Evolutionary conservation across 345 rosid genomes (phyloP), one percentile per base, ranked within the genome.

Genomic region (Rubroshorea leprosula): DNA sequence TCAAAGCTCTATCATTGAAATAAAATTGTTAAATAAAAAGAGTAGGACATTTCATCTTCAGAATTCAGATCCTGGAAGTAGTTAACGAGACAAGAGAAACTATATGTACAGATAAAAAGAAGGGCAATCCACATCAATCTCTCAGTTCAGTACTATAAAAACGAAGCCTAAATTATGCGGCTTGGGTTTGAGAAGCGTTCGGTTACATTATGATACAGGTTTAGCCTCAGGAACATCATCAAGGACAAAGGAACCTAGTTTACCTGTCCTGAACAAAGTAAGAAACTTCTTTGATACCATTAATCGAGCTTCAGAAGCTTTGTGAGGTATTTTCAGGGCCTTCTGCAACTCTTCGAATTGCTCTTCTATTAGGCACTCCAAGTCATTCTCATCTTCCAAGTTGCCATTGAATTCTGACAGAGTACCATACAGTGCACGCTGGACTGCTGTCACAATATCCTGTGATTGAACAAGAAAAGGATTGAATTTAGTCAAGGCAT

Each of bases 271-370:
- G 68, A 92, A 92, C 56, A 89, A 78, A 53, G 87, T 83, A 47
- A 89, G 93, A 39, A 92, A 84, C 74, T 84, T 92, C 78, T 89
- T 92, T 56, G 98, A 77, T 48, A 89, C 93, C 96, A 83, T 92
- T 57, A 86, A 67, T 45, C 93, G 89, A 57, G 93, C 89, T 79
- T 89, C 96, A 0, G 87, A 66, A 61, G 89, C 80, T 66, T 77
- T 86, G 5, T 78, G 80, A 51, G 92, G 72, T 67, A 91, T 78
- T 76, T 81, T 88, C 70, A 86, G 22, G 14, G 87, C 96, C 78
- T 83, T 84, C 73, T 83, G 89, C 70, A 89, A 76, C 21, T 49
- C 83, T 64, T 78, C 90, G 53, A 86, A 86, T 51, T 89, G 96
- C 6, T 77, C 74, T 46, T 92, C 90, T 57, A 89, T 84, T 29